A percentile compares a stretch with the other conserved stretches of the same genome.
Evolutionary conservation across 2,329 filamentous ascomycete species (phyloP).

Genomic region (Blumeria graminis): DNA sequence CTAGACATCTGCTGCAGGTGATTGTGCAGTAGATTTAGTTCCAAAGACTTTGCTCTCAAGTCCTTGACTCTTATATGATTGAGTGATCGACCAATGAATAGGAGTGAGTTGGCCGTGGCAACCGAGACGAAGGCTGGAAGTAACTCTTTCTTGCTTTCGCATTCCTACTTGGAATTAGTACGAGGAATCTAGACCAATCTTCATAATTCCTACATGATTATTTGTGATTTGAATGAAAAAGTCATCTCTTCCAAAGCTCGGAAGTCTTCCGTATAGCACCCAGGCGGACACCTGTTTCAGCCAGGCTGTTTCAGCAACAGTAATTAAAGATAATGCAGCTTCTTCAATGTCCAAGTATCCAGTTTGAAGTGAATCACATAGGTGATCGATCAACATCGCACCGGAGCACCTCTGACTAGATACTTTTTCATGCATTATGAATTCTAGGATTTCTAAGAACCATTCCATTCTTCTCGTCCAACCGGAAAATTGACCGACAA

Average conservation of each 20-base stretch:
- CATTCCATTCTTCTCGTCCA: slow-evolving; percentile 74
- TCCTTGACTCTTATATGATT: slow-evolving; percentile 50
- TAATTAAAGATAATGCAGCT: slow-evolving; percentile 47
- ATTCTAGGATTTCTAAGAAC: slow-evolving; percentile 50
- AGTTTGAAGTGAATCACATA: slow-evolving; percentile 57
- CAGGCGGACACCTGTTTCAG: slow-evolving; percentile 73
- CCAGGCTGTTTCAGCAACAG: slow-evolving; percentile 70
- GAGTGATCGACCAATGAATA: slow-evolving; percentile 76
- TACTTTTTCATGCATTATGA: slow-evolving; percentile 28
- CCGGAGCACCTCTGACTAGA: slow-evolving; percentile 29
- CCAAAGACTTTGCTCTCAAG: slow-evolving; percentile 20
- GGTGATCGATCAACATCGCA: slow-evolving; percentile 49
- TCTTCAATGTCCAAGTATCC: slow-evolving; percentile 72
- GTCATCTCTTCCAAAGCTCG: slow-evolving; percentile 53
- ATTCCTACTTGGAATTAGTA: slow-evolving; percentile 22
- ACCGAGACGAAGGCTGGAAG: slow-evolving; percentile 59
- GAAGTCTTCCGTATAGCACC: slow-evolving; percentile 71
- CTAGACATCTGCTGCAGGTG: slow-evolving; percentile 46
- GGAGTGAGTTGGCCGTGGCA: slow-evolving; percentile 53
- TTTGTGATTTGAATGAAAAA: slow-evolving; percentile 48
- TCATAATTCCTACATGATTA: slow-evolving; percentile 9
- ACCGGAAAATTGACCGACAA: slow-evolving; percentile 64
- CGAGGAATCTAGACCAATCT: not conserved
- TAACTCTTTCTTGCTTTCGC: slow-evolving; percentile 30
- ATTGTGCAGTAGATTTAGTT: slow-evolving; percentile 36